Evolutionary conservation across 805 yeast species (phyloP), one percentile per base, ranked within the genome.

Genomic region (Starmerella kuoi): DNA sequence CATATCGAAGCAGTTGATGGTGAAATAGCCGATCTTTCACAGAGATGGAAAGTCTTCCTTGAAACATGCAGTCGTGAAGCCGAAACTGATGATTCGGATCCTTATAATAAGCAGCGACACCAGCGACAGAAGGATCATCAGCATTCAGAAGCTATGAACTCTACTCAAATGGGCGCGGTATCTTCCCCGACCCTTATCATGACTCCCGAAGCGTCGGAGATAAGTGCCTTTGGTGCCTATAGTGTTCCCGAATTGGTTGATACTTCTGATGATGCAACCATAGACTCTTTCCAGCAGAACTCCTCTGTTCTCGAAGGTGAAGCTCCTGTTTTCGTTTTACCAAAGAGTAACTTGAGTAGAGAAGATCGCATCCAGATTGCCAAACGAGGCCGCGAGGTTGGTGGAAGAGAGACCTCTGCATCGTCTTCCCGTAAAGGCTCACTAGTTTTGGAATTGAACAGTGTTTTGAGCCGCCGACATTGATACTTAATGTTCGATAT

Each of bases 281-380:
- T n/a, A 8, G 42, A 34, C 4, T n/a, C 20, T 34, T 32, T 40
- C 8, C 24, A 37, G 8, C 35, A 31, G 23, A 28, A 12, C 8
- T 18, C 40, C 4, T 33, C 43, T 2, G 26, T 45, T 2, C 28
- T 47, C 31, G 55, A 51, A 31, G 44, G 46, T 19, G 50, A 41
- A 3, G 45, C 42, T 0, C 38, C 37, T 0, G 19, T 34, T 1
- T 17, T 28, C 2, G 4, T 31, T 11, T 18, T 38, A 15, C 39
- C 43, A 17, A 34, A 23, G 5, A 35, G 43, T 12, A 18, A 14
- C 5, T 34, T 44, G 6, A 31, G 51, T 19, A 49, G 54, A 11
- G 51, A 45, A 5, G 54, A 49, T 22, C 39, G 54, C 2, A 51
- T 51, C 27, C 15, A 31, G n/a, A 37, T 31, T 5, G 35, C 37